A percentile compares a stretch with the other conserved stretches of the same genome.
Conservation (phyloP, 352 stramenopile species). For the Blastocystis sp. region DNA sequence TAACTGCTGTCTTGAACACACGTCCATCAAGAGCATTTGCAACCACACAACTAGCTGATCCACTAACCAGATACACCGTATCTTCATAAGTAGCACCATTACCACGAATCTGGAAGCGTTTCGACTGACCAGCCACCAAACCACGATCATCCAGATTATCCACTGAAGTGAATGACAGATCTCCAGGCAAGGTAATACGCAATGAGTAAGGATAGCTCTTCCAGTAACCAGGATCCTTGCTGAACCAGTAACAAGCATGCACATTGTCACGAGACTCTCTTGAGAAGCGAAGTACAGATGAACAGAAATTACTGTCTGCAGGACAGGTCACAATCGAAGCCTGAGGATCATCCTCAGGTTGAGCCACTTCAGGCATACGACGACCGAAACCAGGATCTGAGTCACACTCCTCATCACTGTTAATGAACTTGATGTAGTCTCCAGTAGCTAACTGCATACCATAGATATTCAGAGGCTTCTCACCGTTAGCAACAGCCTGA, state of each 20-base stretch:
- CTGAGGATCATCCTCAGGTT: neutral
- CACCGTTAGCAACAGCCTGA: conserved; percentile 31
- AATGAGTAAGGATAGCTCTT: conserved; percentile 53
- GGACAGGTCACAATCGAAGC: conserved; percentile 46
- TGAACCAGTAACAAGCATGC: conserved; percentile 64
- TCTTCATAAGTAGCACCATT: conserved; percentile 55
- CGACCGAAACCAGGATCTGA: conserved; percentile 41
- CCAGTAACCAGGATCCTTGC: conserved; percentile 47
- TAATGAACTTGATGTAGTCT: conserved; percentile 67
- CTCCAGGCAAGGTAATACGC: conserved; percentile 24
- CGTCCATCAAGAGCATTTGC: conserved; percentile 42
- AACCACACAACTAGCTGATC: neutral
- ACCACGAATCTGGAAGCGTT: conserved; percentile 38
- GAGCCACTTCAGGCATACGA: conserved; percentile 21
- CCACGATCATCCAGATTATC: conserved; percentile 29
- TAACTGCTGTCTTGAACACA: conserved; percentile 43
- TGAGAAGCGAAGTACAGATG: conserved; percentile 10
- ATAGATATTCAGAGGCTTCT: conserved; percentile 41
- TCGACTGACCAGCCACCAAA: conserved; percentile 14
- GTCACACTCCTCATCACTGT: conserved; percentile 46
- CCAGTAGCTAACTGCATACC: conserved; percentile 50
- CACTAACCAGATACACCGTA: conserved; percentile 37
- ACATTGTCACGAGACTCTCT: conserved; percentile 23
- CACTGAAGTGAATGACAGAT: conserved; percentile 38
- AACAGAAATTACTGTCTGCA: neutral